Evolutionary conservation across 306 rosid species (phyloP), one percentile per base, ranked within the genome.

Genomic region (Dryas octopetala): DNA sequence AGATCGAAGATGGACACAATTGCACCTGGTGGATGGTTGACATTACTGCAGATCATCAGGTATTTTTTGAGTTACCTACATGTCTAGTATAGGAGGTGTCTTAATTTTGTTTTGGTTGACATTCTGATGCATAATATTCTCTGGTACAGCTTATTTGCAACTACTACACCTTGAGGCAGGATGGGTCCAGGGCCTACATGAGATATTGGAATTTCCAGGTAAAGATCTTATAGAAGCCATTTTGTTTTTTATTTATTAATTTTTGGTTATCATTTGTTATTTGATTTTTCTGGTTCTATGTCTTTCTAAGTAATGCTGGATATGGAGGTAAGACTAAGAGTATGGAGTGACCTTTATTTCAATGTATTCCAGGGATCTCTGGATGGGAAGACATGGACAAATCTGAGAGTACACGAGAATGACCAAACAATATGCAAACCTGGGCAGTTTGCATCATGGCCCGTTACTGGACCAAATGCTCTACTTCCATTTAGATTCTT

Each of bases 1-100:
- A 93, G 72, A 51, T 88, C 38, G 91, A 90, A 88, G 87, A 87
- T 70, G 98, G 96, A 65, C 85, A 77, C 53, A 86, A 69, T 12
- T 82, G 87, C 77, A 72, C 95, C 46, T 94, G 98, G 98, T 94
- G 98, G 97, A 88, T 85, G 89, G 87, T 94, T 71, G 98, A 94
- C 84, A 86, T 91, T 70, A 89, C 97, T 41, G 83, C 83, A 64
- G 91, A 88, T 74, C 97, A 88, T 84, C 97, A 91, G 98, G 98
- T 94, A 71, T 68, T 38, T 44, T 48, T 13, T 28, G 73, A 45
- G 12, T 15, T 6, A 28, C 23, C 72, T 48, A 48, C 45, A 17
- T 68, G 46, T 67, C 58, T 13, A 38, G 9, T 49, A 38, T 28
- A 23, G 40, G 70, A 51, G 67, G 76, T 32, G 38, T 48, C 15